Percentiles rank a stretch among this genome's conserved stretches.
Evolutionary conservation across 2,329 filamentous ascomycete genomes (phyloP).

Genomic region (Raffaelea ambrosiae): DNA sequence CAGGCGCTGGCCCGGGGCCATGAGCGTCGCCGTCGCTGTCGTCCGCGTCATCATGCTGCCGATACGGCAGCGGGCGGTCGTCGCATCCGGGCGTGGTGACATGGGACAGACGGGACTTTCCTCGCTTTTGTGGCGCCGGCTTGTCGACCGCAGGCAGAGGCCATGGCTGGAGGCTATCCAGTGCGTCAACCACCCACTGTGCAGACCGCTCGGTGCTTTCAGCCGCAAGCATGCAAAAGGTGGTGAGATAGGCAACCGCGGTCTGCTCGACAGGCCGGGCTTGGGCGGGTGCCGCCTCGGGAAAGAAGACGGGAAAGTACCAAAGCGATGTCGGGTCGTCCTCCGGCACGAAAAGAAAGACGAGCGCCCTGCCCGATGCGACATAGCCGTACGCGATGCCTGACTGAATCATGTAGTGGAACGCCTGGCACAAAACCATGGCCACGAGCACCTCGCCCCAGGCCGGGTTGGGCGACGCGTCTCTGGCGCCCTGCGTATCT

Average conservation of each 20-base stretch:
- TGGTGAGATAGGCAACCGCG: not conserved
- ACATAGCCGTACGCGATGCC: constrained; percentile 2
- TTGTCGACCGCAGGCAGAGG: not conserved
- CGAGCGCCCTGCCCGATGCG: not conserved
- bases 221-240: not conserved
- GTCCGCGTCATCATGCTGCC: not conserved
- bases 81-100: no score
- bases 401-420: constrained; percentile 3
- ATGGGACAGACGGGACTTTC: not conserved
- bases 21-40: not conserved
- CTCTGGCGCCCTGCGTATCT: not conserved
- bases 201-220: not conserved
- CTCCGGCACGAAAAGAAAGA: not conserved
- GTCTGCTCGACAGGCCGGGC: not conserved
- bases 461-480: not conserved
- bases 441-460: constrained; percentile 1
- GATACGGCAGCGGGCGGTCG: not conserved
- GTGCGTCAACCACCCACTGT: not conserved
- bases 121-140: not conserved
- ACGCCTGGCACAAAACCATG: constrained; percentile 2
- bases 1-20: no score
- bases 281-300: not conserved
- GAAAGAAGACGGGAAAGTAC: not conserved
- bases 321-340: not conserved
- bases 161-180: not conserved